phyloP scores from a whole-genome alignment of 192 early-diverging fungal species.

The Physocladia obscura region DNA sequence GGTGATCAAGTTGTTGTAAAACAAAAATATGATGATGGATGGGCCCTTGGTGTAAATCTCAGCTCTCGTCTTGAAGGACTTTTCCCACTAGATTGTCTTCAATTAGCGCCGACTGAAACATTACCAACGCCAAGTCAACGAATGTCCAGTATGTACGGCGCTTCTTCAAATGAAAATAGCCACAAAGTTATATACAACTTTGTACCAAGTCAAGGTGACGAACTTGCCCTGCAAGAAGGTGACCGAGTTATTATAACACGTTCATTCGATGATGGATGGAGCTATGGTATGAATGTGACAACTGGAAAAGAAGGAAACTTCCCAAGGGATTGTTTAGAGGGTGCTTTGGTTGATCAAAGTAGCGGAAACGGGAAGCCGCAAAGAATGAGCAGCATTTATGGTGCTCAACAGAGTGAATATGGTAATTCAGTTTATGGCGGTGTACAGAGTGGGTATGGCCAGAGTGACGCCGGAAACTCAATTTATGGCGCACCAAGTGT shows the following conservation, averaged over 20 bases:
- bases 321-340: conserved; percentile 5
- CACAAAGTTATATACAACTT: background rate
- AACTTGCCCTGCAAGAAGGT: background rate
- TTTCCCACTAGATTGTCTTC: conserved; percentile 23
- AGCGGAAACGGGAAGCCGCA: background rate
- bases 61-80: background rate
- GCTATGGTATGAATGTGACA: background rate
- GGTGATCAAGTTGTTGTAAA: background rate
- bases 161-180: background rate
- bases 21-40: too few relatives aligned
- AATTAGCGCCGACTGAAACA: background rate
- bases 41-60: conserved; percentile 4
- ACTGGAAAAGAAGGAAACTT: conserved; percentile 6
- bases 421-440: conserved; percentile 1
- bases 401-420: conserved; percentile 2
- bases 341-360: background rate
- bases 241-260: conserved; percentile 32
- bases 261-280: conserved; percentile 37
- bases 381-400: background rate
- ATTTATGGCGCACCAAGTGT: background rate
- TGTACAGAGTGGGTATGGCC: too few relatives aligned
- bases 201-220: background rate
- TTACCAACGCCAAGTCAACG: background rate
- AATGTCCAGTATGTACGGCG: conserved; percentile 1
- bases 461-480: too few relatives aligned